Conservation (phyloP, 164 flowering plant species). For the Vitis cinerea region DNA sequence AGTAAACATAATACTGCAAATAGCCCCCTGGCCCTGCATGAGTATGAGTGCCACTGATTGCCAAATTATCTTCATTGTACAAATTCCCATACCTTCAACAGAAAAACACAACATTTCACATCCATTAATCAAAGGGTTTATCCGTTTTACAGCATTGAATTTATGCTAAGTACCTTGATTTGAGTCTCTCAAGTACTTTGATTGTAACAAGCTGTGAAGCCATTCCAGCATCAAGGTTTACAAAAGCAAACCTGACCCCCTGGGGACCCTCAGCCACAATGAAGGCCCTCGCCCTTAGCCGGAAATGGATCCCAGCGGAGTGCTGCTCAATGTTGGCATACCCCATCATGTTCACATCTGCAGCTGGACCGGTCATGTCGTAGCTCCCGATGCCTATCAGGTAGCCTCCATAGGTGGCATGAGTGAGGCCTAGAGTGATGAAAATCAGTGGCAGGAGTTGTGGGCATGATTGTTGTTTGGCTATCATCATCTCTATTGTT, state of each 20-base stretch:
- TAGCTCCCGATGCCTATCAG: conserved; percentile 76
- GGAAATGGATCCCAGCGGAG: conserved; percentile 56
- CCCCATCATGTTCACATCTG: conserved; percentile 74
- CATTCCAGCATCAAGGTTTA: conserved; percentile 72
- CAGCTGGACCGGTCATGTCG: conserved; percentile 84
- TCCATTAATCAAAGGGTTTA: background rate
- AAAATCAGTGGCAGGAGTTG: background rate
- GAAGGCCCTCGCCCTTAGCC: conserved; percentile 58
- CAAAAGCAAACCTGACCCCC: conserved; percentile 57
- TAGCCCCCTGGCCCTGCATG: conserved; percentile 78
- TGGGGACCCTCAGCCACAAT: conserved; percentile 39
- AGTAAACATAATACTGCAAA: conserved; percentile 50
- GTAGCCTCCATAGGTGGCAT: conserved; percentile 31
- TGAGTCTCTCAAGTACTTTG: conserved; percentile 56
- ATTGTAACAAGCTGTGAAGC: conserved; percentile 72
- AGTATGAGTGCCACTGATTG: conserved; percentile 69
- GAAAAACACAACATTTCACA: background rate
- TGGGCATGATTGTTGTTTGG: background rate
- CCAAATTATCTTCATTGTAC: conserved; percentile 58
- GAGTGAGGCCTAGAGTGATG: background rate
- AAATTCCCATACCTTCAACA: conserved; percentile 47
- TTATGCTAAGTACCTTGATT: conserved; percentile 33
- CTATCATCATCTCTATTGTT: background rate
- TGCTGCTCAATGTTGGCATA: conserved; percentile 52
- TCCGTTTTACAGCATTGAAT: too few relatives aligned